Conservation (phyloP, 441 rosid genomes). For the Arabidopsis lyrata region DNA sequence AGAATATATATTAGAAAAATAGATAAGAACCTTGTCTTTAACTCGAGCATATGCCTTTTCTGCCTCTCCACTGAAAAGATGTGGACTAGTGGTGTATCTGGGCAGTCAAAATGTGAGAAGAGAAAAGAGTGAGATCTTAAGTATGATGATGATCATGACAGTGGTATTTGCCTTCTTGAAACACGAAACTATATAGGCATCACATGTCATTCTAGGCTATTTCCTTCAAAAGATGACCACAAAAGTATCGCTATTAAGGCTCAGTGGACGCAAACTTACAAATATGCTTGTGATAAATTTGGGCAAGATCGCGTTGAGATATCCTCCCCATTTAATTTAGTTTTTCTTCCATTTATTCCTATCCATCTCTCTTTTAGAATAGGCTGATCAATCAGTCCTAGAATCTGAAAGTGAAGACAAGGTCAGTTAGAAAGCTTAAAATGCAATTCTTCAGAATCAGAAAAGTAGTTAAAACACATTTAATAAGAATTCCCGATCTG, state of each 20-base stretch:
- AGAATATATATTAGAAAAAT: conserved; percentile 17
- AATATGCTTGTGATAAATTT: conserved; percentile 74
- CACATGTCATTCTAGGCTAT: conserved; percentile 2
- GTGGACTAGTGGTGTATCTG: conserved; percentile 98
- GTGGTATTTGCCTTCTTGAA: conserved; percentile 18
- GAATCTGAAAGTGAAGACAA: conserved; percentile 59
- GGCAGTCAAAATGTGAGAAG: conserved; percentile 26
- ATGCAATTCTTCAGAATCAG: conserved; percentile 27
- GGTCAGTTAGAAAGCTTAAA: conserved; percentile 30
- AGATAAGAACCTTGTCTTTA: conserved; percentile 73
- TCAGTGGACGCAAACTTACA: conserved; percentile 58
- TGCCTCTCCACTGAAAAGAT: conserved; percentile 82
- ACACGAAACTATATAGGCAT: background rate
- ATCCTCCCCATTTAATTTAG: conserved; percentile 79
- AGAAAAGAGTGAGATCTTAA: conserved; percentile 1
- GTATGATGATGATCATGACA: conserved; percentile 17
- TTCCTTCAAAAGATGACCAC: conserved; percentile 25
- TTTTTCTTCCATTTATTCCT: conserved; percentile 79
- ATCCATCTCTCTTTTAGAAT: conserved; percentile 90
- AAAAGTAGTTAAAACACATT: background rate
- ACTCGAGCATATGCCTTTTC: conserved; percentile 86
- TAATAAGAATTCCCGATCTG: background rate
- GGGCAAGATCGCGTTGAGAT: conserved; percentile 74
- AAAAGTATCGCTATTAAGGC: conserved; percentile 4
- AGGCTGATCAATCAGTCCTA: conserved; percentile 94